phyloP scores from a whole-genome alignment of 164 flowering plant genomes.

The Protea cynaroides region DNA sequence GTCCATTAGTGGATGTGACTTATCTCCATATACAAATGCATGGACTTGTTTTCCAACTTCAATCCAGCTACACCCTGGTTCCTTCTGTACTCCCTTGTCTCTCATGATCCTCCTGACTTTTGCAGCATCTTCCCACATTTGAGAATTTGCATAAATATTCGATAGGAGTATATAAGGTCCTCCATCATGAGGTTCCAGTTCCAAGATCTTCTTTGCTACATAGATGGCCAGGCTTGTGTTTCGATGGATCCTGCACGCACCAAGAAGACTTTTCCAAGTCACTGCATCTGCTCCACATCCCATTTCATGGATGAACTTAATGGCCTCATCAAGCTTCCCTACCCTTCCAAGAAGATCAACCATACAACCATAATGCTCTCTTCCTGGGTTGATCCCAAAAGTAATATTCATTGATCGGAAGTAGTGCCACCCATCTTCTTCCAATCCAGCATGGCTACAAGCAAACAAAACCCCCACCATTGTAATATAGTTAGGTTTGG shows the following conservation, averaged over 20 bases:
- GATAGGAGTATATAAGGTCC: constrained; percentile 77
- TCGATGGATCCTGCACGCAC: constrained; percentile 68
- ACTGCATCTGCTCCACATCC: constrained; percentile 56
- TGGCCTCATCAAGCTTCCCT: constrained; percentile 58
- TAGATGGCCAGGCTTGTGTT: constrained; percentile 40
- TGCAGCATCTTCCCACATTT: constrained; percentile 61
- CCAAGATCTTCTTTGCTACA: constrained; percentile 65
- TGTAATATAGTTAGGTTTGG: constrained; percentile 60
- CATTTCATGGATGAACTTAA: constrained; percentile 52
- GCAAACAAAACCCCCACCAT: constrained; percentile 79
- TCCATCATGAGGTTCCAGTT: constrained; percentile 69
- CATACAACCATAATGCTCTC: constrained; percentile 79
- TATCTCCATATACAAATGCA: constrained; percentile 51
- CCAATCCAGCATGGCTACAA: constrained; percentile 74
- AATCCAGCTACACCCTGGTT: constrained; percentile 66
- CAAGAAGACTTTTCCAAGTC: constrained; percentile 78
- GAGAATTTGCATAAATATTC: constrained; percentile 58
- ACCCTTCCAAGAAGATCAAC: constrained; percentile 83
- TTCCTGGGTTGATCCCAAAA: constrained; percentile 39
- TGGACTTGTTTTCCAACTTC: constrained; percentile 53
- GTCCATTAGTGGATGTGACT: constrained; percentile 52
- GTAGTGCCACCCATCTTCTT: constrained; percentile 50
- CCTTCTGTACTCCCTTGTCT: constrained; percentile 41
- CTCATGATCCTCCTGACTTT: constrained; percentile 52
- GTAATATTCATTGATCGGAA: constrained; percentile 53